Conservation (phyloP, 192 early-diverging fungal genomes). For the Umbelopsis ramanniana region DNA sequence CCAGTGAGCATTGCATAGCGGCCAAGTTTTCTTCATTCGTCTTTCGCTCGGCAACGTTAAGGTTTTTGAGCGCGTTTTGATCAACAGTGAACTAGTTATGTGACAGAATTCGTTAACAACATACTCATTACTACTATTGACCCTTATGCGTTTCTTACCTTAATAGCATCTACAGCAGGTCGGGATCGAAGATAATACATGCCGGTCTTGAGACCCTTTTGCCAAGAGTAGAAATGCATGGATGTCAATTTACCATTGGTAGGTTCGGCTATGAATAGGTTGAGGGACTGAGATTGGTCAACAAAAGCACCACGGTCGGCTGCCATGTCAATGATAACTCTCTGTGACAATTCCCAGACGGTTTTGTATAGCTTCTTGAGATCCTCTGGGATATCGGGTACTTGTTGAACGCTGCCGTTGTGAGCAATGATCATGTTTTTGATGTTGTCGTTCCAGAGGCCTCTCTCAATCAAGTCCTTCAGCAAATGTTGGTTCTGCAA, state of each 20-base stretch:
- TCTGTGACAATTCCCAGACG: slow-evolving; percentile 93
- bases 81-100: slow-evolving; percentile 84
- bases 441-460: slow-evolving; percentile 92
- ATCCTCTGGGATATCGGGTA: slow-evolving; percentile 78
- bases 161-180: slow-evolving; percentile 93
- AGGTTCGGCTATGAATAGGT: slow-evolving; percentile 91
- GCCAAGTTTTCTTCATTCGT: slow-evolving; percentile 41
- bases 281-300: slow-evolving; percentile 95
- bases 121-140: background rate
- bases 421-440: slow-evolving; percentile 96
- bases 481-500: slow-evolving; percentile 83
- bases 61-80: slow-evolving; percentile 63
- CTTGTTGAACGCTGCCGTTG: slow-evolving; percentile 83
- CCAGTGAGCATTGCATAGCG: slow-evolving; percentile 51
- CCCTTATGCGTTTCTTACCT: slow-evolving; percentile 39
- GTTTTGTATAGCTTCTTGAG: slow-evolving; percentile 91
- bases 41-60: slow-evolving; percentile 21
- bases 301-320: slow-evolving; percentile 95
- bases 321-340: slow-evolving; percentile 91
- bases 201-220: slow-evolving; percentile 96
- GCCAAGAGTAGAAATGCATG: slow-evolving; percentile 99
- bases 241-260: slow-evolving; percentile 90
- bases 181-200: slow-evolving; percentile 97
- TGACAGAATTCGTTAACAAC: background rate
- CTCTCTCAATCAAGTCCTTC: slow-evolving; percentile 87